Evolutionary conservation across 768 basidiomycete species (phyloP).

Genomic region (Suillus hirtellus): DNA sequence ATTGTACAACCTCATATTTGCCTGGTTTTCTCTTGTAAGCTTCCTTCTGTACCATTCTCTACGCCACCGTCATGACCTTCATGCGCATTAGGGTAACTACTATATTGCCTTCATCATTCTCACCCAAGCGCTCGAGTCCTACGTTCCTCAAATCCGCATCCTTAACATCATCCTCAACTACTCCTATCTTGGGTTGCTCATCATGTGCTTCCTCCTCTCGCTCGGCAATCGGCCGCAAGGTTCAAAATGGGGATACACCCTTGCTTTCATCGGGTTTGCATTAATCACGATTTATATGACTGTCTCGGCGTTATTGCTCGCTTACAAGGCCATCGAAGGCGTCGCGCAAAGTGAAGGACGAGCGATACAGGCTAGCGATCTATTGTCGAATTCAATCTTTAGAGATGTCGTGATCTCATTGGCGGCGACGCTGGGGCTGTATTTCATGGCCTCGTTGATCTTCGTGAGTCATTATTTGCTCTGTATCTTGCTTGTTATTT

Average conservation of each 20-base stretch:
- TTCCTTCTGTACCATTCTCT: background rate
- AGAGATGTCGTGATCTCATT: conserved; percentile 85
- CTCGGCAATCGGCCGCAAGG: conserved; percentile 94
- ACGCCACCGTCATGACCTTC: background rate
- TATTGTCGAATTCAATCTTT: conserved; percentile 82
- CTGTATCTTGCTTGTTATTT: background rate
- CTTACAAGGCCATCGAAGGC: conserved; percentile 74
- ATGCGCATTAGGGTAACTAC: conserved; percentile 68
- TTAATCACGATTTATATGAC: conserved; percentile 97
- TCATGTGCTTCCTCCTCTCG: conserved; percentile 85
- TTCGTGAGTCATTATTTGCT: conserved; percentile 60
- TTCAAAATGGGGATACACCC: conserved; percentile 82
- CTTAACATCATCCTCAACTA: conserved; percentile 82
- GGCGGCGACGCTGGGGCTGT: conserved; percentile 86
- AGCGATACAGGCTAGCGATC: conserved; percentile 49
- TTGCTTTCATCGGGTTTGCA: conserved; percentile 84
- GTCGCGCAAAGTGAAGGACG: conserved; percentile 49
- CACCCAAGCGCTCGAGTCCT: conserved; percentile 65
- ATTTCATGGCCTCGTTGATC: conserved; percentile 77
- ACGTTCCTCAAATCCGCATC: conserved; percentile 62
- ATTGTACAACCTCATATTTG: conserved; percentile 85
- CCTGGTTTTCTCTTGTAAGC: conserved; percentile 83
- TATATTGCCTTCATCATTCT: conserved; percentile 88
- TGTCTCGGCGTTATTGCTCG: conserved; percentile 77
- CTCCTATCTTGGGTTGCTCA: conserved; percentile 82